These are phyloP conservation scores for Arthrobotrys musiformis DNA, from an alignment of 2,329 filamentous ascomycete species.

Conservation along the genomic window DNA sequence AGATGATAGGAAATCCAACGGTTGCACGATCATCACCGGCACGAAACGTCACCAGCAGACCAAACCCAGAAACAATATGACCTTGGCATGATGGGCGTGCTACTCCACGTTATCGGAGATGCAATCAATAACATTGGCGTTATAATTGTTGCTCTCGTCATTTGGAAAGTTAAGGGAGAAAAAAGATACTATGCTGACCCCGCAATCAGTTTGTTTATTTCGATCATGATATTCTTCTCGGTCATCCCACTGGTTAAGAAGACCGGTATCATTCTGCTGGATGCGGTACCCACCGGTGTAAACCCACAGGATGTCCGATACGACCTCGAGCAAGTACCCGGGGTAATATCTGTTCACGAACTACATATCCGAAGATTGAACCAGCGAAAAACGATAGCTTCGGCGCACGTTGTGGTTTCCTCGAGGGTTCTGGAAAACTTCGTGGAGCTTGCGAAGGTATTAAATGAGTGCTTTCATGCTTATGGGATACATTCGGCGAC, in stretches of 20 bases:
- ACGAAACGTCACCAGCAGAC: conserved; percentile 61
- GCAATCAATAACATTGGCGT: conserved; percentile 81
- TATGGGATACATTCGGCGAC: conserved; percentile 79
- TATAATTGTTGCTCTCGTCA: conserved; percentile 74
- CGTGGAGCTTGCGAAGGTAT: conserved; percentile 70
- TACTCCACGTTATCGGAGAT: conserved; percentile 78
- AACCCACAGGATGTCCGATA: conserved; percentile 73
- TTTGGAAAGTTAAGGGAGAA: conserved; percentile 72
- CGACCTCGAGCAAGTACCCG: conserved; percentile 75
- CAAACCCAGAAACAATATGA: conserved; percentile 66
- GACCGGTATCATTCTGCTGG: conserved; percentile 74
- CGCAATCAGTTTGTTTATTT: conserved; percentile 74
- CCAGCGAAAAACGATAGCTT: conserved; percentile 76
- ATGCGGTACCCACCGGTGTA: conserved; percentile 73
- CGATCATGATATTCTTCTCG: conserved; percentile 76
- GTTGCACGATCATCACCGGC: conserved; percentile 67
- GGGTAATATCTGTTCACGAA: conserved; percentile 75
- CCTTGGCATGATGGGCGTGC: conserved; percentile 76
- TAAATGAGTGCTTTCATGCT: conserved; percentile 76
- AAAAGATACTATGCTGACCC: conserved; percentile 78
- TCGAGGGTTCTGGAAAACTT: conserved; percentile 70
- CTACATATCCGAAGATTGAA: conserved; percentile 79
- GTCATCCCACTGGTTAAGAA: conserved; percentile 72
- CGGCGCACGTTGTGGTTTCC: conserved; percentile 74
- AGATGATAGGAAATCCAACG: conserved; percentile 55